Percentiles rank a stretch among this genome's conserved stretches.
phyloP scores from a whole-genome alignment of 108 stramenopile genomes.

The Skeletonema potamos region DNA sequence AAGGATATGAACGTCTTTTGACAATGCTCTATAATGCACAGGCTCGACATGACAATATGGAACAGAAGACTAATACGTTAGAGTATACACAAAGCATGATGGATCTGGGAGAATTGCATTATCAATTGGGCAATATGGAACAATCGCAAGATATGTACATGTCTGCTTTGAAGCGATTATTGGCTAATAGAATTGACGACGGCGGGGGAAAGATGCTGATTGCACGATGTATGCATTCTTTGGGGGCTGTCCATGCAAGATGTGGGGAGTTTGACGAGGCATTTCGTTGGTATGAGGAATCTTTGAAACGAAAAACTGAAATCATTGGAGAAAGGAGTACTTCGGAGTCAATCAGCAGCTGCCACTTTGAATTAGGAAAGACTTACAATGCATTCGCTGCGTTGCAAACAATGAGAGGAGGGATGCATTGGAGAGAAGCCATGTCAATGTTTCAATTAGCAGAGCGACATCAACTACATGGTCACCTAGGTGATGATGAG shows the following conservation, averaged over 20 bases:
- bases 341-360: not conserved
- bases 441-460: conserved; percentile 32
- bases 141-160: conserved; percentile 23
- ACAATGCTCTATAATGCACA: conserved; percentile 3
- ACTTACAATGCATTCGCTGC: conserved; percentile 42
- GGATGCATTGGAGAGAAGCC: conserved; percentile 28
- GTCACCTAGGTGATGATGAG: not conserved
- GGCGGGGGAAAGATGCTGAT: not conserved
- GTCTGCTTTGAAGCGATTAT: conserved; percentile 12
- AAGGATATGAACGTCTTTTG: conserved; percentile 23
- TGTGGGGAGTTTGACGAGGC: conserved; percentile 43
- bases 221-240: conserved; percentile 26
- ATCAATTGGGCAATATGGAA: conserved; percentile 35
- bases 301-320: conserved; percentile 16
- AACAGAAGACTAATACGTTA: not conserved
- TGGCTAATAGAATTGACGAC: not conserved
- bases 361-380: conserved; percentile 31
- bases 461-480: conserved; percentile 31
- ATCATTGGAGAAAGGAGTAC: conserved; percentile 1
- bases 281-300: conserved; percentile 32
- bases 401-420: conserved; percentile 26
- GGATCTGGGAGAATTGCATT: conserved; percentile 29
- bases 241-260: conserved; percentile 35
- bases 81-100: conserved; percentile 21
- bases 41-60: not conserved